Percentiles rank a stretch among this genome's conserved stretches.
Evolutionary conservation across 805 yeast genomes (phyloP).

Genomic region (Candida khao-thaluensis): DNA sequence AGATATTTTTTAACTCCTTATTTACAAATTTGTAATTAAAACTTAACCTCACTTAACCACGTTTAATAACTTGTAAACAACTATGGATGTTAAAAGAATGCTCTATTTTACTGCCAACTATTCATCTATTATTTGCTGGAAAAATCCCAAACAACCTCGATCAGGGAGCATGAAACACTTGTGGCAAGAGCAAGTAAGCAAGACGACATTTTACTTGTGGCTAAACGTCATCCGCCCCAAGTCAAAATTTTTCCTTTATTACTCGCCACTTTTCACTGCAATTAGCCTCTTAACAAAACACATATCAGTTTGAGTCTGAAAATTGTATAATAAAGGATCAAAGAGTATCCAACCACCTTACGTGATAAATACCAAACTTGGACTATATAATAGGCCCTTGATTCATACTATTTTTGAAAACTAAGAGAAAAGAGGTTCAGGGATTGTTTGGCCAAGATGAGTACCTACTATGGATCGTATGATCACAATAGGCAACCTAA

Average conservation of each 20-base stretch:
- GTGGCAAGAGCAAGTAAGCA: slow-evolving; percentile 6
- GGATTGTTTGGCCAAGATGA: no score
- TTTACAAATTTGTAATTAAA: not conserved
- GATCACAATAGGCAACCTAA: slow-evolving; percentile 10
- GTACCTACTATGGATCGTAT: slow-evolving; percentile 3
- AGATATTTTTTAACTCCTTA: slow-evolving; percentile 1
- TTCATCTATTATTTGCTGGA: not conserved
- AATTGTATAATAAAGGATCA: no score
- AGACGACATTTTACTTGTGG: slow-evolving; percentile 6
- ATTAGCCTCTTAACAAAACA: slow-evolving; percentile 8
- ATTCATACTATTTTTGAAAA: no score
- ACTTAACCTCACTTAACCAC: no score
- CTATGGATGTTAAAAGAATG: not conserved
- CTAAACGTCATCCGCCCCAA: slow-evolving; percentile 4
- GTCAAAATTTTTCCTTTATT: slow-evolving; percentile 3
- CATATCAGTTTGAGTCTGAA: no score
- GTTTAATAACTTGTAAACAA: no score
- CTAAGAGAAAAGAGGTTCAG: no score
- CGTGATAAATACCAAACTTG: no score
- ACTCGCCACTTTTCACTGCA: slow-evolving; percentile 7
- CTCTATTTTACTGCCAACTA: not conserved
- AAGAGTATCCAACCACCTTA: no score
- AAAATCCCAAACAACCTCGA: not conserved
- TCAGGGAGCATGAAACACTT: not conserved
- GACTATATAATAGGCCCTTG: no score